Conservation (phyloP, 2,329 filamentous ascomycete species). For the Hirsutella minnesotensis region DNA sequence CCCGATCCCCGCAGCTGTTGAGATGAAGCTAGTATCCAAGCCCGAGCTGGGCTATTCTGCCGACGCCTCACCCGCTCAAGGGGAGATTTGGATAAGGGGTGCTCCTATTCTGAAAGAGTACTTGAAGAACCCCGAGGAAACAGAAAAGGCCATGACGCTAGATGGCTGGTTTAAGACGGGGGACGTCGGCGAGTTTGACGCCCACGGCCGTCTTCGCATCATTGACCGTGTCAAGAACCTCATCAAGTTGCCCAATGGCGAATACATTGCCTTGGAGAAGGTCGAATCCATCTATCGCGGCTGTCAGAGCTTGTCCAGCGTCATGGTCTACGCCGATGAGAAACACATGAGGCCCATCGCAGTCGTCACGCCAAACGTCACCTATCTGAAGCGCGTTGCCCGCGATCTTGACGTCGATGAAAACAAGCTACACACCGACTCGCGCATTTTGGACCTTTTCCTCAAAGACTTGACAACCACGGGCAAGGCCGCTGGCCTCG, state of each 20-base stretch:
- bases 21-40: conserved; percentile 86
- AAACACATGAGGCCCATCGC: conserved; percentile 70
- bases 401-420: conserved; percentile 51
- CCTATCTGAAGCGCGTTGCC: conserved; percentile 48
- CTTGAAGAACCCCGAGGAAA: conserved; percentile 78
- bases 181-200: conserved; percentile 84
- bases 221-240: conserved; percentile 98
- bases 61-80: conserved; percentile 67
- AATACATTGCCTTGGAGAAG: conserved; percentile 96
- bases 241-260: conserved; percentile 87
- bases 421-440: conserved; percentile 53
- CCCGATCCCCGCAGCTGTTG: conserved; percentile 62
- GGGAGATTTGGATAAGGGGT: conserved; percentile 85
- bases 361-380: conserved; percentile 60
- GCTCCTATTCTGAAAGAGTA: conserved; percentile 64
- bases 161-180: conserved; percentile 98
- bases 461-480: conserved; percentile 56
- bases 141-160: conserved; percentile 59
- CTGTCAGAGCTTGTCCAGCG: conserved; percentile 65
- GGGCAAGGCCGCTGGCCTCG: conserved; percentile 55
- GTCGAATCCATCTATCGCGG: conserved; percentile 86
- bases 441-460: conserved; percentile 49
- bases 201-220: conserved; percentile 67
- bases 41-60: conserved; percentile 77
- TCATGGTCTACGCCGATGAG: conserved; percentile 74